Percentiles rank a stretch among this genome's conserved stretches.
Evolutionary conservation across 352 stramenopile species (phyloP).

Genomic region (Phytophthora uliginosa): DNA sequence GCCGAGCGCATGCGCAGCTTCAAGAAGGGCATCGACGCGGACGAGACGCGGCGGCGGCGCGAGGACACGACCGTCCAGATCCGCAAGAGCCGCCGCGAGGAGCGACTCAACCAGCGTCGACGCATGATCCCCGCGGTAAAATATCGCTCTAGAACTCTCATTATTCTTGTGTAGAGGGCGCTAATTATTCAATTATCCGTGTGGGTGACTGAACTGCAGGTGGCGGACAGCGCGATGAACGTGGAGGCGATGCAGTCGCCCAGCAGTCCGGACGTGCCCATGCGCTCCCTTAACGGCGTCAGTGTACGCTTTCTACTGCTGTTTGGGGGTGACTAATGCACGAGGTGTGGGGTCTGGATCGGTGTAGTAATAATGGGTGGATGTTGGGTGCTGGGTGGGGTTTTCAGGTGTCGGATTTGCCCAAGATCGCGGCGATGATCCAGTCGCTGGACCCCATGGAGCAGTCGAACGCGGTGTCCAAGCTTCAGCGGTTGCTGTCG

Average conservation of each 20-base stretch:
- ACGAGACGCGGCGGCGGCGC: conserved; percentile 77
- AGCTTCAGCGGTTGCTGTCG: conserved; percentile 98
- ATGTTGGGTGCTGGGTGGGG: not conserved
- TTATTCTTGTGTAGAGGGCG: not conserved
- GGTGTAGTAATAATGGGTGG: not conserved
- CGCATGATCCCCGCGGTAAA: conserved; percentile 64
- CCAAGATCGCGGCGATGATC: conserved; percentile 96
- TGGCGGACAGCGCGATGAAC: not conserved
- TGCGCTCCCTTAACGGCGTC: conserved; percentile 44
- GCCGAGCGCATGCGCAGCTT: conserved; percentile 85
- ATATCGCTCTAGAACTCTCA: not conserved
- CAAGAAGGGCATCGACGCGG: conserved; percentile 91
- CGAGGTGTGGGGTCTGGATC: not conserved
- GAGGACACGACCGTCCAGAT: conserved; percentile 90
- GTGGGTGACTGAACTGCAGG: conserved; percentile 4
- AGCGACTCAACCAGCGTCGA: conserved; percentile 87
- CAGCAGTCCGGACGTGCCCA: conserved; percentile 20
- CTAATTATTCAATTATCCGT: not conserved
- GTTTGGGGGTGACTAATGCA: not conserved
- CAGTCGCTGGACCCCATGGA: conserved; percentile 93
- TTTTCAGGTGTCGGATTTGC: conserved; percentile 93
- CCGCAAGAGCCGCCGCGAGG: conserved; percentile 88
- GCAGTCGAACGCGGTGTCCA: conserved; percentile 96
- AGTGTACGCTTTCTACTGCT: conserved; percentile 40
- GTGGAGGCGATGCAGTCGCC: conserved; percentile 17